These are phyloP conservation scores for Scenedesmus sp. DNA, from an alignment of 163 green algal genomes.

Conservation along the genomic window DNA sequence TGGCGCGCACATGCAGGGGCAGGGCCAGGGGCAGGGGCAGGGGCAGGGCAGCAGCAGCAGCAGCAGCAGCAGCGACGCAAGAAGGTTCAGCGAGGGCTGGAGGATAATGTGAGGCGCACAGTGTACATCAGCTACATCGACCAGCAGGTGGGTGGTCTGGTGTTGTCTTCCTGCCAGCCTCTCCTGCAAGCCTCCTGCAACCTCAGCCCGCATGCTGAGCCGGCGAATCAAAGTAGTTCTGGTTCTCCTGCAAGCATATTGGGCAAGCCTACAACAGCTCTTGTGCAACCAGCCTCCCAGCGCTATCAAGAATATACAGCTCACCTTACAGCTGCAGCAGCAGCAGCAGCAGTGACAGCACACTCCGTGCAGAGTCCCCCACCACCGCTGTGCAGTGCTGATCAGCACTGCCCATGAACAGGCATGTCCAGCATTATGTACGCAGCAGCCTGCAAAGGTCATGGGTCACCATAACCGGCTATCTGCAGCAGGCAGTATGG, in stretches of 20 bases:
- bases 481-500: too few species aligned
- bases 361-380: too few species aligned
- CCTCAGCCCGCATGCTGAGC: neutral
- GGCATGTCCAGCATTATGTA: too few species aligned
- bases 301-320: neutral
- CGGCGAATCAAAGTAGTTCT: too few species aligned
- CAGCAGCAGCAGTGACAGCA: too few species aligned
- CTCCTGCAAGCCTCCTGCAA: neutral
- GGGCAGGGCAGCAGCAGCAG: neutral
- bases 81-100: slow-evolving; percentile 61
- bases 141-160: slow-evolving; percentile 68
- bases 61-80: slow-evolving; percentile 39
- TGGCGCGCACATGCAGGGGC: neutral
- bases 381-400: too few species aligned
- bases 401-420: too few species aligned
- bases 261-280: neutral
- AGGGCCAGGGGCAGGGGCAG: neutral
- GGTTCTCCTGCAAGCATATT: too few species aligned
- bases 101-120: slow-evolving; percentile 86
- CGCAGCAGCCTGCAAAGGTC: too few species aligned
- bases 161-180: neutral
- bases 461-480: too few species aligned
- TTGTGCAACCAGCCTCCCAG: neutral
- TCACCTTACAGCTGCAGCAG: neutral
- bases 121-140: slow-evolving; percentile 94